phyloP scores from a whole-genome alignment of 352 stramenopile species.

The Thalassiosira pacifica region DNA sequence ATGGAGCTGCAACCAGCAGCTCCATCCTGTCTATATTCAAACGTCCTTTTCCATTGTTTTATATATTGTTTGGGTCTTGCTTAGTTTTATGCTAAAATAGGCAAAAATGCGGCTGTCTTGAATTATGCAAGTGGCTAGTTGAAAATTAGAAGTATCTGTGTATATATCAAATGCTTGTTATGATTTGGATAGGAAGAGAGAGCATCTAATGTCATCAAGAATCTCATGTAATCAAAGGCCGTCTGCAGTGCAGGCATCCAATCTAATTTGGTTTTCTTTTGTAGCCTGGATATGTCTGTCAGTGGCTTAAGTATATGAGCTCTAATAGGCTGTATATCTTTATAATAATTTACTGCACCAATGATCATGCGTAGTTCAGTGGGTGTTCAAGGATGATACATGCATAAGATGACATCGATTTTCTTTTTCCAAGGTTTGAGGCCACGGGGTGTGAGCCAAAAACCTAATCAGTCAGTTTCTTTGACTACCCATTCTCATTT shows the following conservation, averaged over 20 bases:
- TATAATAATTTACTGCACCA: slow-evolving; percentile 61
- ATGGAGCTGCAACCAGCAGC: no score
- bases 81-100: no score
- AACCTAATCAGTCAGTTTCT: slow-evolving; percentile 30
- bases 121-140: no score
- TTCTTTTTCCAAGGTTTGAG: slow-evolving; percentile 65
- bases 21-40: no score
- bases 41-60: no score
- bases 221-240: slow-evolving; percentile 56
- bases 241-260: slow-evolving; percentile 36
- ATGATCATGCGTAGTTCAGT: slow-evolving; percentile 57
- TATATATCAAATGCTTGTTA: slow-evolving; percentile 67
- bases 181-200: slow-evolving; percentile 66
- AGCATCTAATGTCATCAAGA: slow-evolving; percentile 48
- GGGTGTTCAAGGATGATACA: background rate
- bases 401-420: slow-evolving; percentile 39
- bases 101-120: no score
- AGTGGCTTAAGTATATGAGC: slow-evolving; percentile 57
- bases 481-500: slow-evolving; percentile 6
- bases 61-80: no score
- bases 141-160: slow-evolving; percentile 56
- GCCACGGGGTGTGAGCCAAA: slow-evolving; percentile 45
- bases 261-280: slow-evolving; percentile 15
- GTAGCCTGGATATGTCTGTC: background rate
- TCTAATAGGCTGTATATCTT: slow-evolving; percentile 48